Percentiles rank a stretch among this genome's conserved stretches.
Conservation (phyloP, 257 asterid species). For the Agastache rugosa region DNA sequence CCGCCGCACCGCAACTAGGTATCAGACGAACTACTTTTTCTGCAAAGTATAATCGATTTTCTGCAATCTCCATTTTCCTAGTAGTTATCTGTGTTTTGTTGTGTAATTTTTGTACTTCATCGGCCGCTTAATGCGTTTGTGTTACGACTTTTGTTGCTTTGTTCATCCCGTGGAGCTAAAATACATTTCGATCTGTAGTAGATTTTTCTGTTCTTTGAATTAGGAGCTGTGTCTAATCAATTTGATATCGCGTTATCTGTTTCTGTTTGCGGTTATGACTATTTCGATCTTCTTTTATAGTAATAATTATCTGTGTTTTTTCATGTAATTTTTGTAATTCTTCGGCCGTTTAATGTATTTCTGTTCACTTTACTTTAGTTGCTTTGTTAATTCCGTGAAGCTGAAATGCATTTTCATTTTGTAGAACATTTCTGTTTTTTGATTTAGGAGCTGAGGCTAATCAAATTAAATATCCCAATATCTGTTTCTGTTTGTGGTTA, state of each 20-base stretch:
- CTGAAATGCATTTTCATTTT: neutral
- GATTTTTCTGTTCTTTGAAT: neutral
- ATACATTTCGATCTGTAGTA: neutral
- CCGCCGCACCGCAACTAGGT: constrained; percentile 36
- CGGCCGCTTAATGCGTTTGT: neutral
- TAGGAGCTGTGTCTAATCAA: too few relatives aligned
- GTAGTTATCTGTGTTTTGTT: too few relatives aligned
- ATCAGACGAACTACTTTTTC: neutral
- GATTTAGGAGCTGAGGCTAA: neutral
- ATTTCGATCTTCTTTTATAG: neutral
- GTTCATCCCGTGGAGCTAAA: neutral
- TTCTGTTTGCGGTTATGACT: neutral
- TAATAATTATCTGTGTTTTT: too few relatives aligned
- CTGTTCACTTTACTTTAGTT: neutral
- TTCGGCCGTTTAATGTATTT: neutral
- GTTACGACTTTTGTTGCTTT: neutral
- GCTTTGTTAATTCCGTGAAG: neutral
- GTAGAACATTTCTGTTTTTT: neutral
- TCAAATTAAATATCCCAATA: neutral
- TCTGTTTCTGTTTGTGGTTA: neutral
- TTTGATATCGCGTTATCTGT: neutral
- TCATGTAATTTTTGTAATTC: too few relatives aligned
- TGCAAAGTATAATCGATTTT: neutral
- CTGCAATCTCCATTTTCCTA: neutral
- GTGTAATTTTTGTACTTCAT: too few relatives aligned